phyloP scores from a whole-genome alignment of 2,329 filamentous ascomycete species.

The Fusarium kyushuense region DNA sequence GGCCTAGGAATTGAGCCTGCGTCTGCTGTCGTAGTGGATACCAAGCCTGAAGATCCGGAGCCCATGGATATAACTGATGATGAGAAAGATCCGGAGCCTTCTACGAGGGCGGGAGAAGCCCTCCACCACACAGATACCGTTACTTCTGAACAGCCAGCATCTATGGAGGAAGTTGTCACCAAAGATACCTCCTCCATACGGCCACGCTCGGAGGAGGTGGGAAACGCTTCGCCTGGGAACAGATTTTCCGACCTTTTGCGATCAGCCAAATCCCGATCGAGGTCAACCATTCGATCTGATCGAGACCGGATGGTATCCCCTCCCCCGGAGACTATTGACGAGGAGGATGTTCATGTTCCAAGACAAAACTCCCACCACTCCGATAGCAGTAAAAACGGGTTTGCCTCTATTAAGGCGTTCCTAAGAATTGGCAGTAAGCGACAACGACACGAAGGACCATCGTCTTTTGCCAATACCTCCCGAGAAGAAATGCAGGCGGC shows the following conservation, averaged over 20 bases:
- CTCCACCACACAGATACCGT: constrained; percentile 51
- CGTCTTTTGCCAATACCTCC: constrained; percentile 93
- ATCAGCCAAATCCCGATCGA: constrained; percentile 62
- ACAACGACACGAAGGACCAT: constrained; percentile 68
- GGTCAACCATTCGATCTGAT: constrained; percentile 60
- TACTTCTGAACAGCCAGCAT: constrained; percentile 39
- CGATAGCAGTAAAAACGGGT: constrained; percentile 59
- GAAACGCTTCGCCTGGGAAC: constrained; percentile 42
- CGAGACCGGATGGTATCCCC: constrained; percentile 55
- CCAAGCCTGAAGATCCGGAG: constrained; percentile 55
- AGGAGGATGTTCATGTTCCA: constrained; percentile 62
- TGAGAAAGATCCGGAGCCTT: constrained; percentile 26
- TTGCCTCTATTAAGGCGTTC: constrained; percentile 75
- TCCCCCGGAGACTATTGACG: constrained; percentile 57
- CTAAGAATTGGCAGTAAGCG: constrained; percentile 76
- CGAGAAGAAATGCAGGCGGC: constrained; percentile 80
- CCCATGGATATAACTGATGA: constrained; percentile 43
- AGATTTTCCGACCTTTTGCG: constrained; percentile 57
- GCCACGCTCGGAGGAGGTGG: constrained; percentile 42
- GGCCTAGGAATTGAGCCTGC: constrained; percentile 69
- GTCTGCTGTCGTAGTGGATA: constrained; percentile 68
- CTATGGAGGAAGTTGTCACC: constrained; percentile 43
- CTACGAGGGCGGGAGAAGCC: constrained; percentile 44
- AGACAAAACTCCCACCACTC: constrained; percentile 69
- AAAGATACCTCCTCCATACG: constrained; percentile 39